These are phyloP conservation scores for Cyclostephanos tholiformis DNA, from an alignment of 108 stramenopile genomes.

Conservation along the genomic window DNA sequence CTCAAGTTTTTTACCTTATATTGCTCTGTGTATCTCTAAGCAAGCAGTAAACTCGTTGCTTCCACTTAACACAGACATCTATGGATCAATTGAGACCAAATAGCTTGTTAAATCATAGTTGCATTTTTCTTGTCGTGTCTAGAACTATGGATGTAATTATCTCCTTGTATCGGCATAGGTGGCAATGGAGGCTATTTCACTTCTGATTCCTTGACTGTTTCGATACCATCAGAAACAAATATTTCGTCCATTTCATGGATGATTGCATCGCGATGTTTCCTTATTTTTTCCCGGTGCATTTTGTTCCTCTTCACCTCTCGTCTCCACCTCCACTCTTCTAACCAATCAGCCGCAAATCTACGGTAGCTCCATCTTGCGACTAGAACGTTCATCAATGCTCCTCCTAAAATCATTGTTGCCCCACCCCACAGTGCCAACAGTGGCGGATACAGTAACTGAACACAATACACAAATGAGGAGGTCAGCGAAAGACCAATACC, in stretches of 20 bases:
- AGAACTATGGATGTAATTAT: no score
- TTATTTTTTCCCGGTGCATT: conserved; percentile 13
- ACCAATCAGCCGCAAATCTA: conserved; percentile 37
- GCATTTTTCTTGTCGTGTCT: no score
- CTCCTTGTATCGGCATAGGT: no score
- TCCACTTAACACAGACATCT: no score
- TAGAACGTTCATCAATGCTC: conserved; percentile 25
- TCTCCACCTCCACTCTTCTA: conserved; percentile 49
- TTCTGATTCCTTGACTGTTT: no score
- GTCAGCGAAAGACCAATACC: conserved; percentile 48
- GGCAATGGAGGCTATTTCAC: no score
- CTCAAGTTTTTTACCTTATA: no score
- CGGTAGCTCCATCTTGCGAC: conserved; percentile 28
- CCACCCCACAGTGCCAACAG: conserved; percentile 45
- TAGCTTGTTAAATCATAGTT: no score
- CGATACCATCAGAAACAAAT: not conserved
- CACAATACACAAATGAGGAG: conserved; percentile 42
- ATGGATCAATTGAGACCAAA: no score
- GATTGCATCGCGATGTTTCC: not conserved
- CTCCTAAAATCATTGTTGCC: conserved; percentile 39
- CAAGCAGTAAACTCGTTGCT: no score
- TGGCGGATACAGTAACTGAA: conserved; percentile 49
- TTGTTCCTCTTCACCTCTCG: conserved; percentile 35
- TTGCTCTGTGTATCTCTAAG: no score
- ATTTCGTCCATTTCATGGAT: not conserved